Base-by-base conservation (phyloP, 177 flowering plant species). In the Vitis hybrid region DNA sequence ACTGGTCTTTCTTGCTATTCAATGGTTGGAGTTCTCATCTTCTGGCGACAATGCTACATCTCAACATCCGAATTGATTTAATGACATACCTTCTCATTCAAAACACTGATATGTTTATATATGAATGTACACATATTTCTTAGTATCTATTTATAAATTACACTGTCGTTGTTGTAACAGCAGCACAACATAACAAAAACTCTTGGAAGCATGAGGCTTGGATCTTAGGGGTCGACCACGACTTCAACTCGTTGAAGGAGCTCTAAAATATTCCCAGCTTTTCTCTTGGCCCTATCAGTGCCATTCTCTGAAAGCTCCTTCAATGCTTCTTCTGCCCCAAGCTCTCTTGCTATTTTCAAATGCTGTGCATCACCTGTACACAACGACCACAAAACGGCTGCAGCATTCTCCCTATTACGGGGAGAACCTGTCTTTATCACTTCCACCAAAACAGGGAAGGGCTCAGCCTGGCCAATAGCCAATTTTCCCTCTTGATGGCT, bases 281-380 rank as follows among this genome's bases (percentile, higher is more conserved):
- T 94, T 69, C 98, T 78, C 82, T 91, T 94, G 1, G 94, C 98
- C 68, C 98, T 79, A 24, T 90, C 98, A 14, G 95, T 94, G 38
- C 98, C 98, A 78, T 70, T 88, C 75, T 90, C 96, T 4, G 84
- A 68, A 20, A 94, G 75, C 60, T 90, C 95, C 77, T 82, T 86
- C 82, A 94, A 69, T 22, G 82, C 88, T 64, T 85, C 93, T 76
- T 87, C 93, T 17, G 85, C 97, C 9, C 87, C 89, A 52, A 81
- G 75, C 51, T 84, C 90, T 54, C 66, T 78, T 1, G 87, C 92
- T 14, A 73, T 11, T 19, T 69, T 80, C 73, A 90, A 31, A 61
- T 81, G 85, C 60, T 82, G 75, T 15, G 20, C 20, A 65, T 88
- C 89, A 4, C 84, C 86, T 1, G 88, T 73, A 69, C 97, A 94